A percentile compares a stretch with the other conserved stretches of the same genome.
Conservation (phyloP, 164 flowering plant genomes). For the Cinnamomum chago region DNA sequence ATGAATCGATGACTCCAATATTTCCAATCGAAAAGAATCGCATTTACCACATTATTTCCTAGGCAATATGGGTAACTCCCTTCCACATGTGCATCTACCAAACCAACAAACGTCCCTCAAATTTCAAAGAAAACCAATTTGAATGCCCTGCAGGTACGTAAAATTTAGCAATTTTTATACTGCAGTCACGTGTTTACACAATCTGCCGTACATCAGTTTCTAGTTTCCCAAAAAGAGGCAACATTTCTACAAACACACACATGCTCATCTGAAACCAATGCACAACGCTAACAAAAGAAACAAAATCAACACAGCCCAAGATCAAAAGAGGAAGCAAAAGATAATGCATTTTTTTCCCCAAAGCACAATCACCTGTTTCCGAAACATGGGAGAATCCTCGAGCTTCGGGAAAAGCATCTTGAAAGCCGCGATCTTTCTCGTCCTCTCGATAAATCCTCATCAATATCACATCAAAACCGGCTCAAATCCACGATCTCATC, state of each 20-base stretch:
- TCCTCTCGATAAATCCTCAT: constrained; percentile 12
- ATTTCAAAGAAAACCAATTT: no score
- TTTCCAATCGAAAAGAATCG: no score
- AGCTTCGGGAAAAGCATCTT: constrained; percentile 90
- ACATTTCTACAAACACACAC: background rate
- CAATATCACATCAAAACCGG: constrained; percentile 18
- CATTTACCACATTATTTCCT: no score
- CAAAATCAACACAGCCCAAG: background rate
- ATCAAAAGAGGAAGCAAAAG: background rate
- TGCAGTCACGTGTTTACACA: no score
- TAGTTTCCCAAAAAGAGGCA: background rate
- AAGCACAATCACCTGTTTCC: constrained; percentile 65
- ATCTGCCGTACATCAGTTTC: no score
- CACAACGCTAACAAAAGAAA: background rate
- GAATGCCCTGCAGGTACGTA: no score
- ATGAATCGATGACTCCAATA: no score
- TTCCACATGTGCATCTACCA: no score
- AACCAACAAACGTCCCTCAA: no score
- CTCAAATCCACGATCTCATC: constrained; percentile 18
- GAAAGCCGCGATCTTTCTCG: constrained; percentile 9
- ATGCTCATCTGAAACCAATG: background rate
- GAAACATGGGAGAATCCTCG: constrained; percentile 99
- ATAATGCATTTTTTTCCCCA: background rate
- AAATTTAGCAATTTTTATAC: no score
- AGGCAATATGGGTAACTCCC: no score